Evolutionary conservation across 805 yeast species (phyloP).

Genomic region (Priceomyces haplophilus): DNA sequence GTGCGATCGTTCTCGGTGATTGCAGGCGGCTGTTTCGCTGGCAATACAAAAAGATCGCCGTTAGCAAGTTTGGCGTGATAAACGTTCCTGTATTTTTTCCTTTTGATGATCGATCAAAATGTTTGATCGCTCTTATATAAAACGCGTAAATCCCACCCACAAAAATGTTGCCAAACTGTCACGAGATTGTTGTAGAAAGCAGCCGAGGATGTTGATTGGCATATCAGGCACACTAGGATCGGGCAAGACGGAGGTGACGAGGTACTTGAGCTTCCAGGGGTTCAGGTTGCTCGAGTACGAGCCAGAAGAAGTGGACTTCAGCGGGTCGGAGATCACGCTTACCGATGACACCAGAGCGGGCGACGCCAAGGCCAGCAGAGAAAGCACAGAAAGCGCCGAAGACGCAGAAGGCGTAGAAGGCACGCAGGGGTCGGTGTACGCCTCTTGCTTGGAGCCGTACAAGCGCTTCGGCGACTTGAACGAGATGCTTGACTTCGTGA

Average conservation of each 20-base stretch:
- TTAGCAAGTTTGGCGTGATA: no score
- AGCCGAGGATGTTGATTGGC: conserved; percentile 60
- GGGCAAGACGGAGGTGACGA: conserved; percentile 63
- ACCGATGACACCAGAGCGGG: background rate
- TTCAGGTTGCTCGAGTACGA: conserved; percentile 34
- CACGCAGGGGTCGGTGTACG: conserved; percentile 5
- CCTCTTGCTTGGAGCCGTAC: conserved; percentile 13
- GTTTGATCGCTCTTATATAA: no score
- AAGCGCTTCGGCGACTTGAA: conserved; percentile 36
- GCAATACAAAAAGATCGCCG: no score
- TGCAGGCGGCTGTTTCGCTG: no score
- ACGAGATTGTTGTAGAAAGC: no score
- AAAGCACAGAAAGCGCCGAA: background rate
- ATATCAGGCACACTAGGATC: conserved; percentile 67
- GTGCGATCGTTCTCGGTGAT: no score
- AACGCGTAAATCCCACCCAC: no score
- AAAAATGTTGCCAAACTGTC: no score
- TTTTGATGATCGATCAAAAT: no score
- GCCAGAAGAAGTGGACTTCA: conserved; percentile 7
- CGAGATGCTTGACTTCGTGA: conserved; percentile 57
- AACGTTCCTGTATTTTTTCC: no score
- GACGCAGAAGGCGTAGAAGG: background rate
- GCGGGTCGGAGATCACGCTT: conserved; percentile 1
- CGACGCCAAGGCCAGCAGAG: background rate
- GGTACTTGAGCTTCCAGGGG: conserved; percentile 55